Base-by-base conservation (phyloP, 2,329 filamentous ascomycete species). In the Talaromyces verruculosus region DNA sequence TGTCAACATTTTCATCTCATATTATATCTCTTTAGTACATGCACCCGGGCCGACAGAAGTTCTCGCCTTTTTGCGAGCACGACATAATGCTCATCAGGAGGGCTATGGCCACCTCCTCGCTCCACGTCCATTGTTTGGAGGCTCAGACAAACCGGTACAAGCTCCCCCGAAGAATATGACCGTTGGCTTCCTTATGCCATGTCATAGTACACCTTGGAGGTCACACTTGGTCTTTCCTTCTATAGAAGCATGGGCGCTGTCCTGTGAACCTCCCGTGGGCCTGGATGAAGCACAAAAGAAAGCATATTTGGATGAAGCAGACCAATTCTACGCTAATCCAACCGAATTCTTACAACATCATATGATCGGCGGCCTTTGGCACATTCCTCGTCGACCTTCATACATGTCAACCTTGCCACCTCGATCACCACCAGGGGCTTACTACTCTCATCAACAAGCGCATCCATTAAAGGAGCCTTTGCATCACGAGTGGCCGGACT, bases 161-260 rank as follows among this genome's bases (percentile, higher is more conserved):
- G 71, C 17, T 68, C 74, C 49, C 67, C 71, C 28, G 70, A 72
- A 73, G 2, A 73, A 74, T 22, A 84, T 85, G 33, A 85, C 85
- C 2, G 82, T 89, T 39, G 89, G 90, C 22, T 97, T 98, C 79
- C 84, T 99, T 28, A 96, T 93, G 85, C 95, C 95, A 10, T 99
- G 95, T 80, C 95, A 99, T 82, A 91, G 91, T 70, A 98, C 94
- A 0, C 94, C 95, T 2, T 98, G 95, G 94, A 90, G 93, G 72
- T 93, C 90, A 17, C 91, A 96, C 73, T 85, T 98, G 45, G 83
- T 96, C 67, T 87, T 95, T 73, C 87, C 91, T 0, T 80, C 82
- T 35, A 87, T 97, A 63, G 80, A 87, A 66, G 93, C 92, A 3
- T 93, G 93, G 83, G 94, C 93, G 0, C 82, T 98, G 17, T 90